These are phyloP conservation scores for Ehretia macrophylla DNA, from an alignment of 257 asterid species.

Conservation along the genomic window DNA sequence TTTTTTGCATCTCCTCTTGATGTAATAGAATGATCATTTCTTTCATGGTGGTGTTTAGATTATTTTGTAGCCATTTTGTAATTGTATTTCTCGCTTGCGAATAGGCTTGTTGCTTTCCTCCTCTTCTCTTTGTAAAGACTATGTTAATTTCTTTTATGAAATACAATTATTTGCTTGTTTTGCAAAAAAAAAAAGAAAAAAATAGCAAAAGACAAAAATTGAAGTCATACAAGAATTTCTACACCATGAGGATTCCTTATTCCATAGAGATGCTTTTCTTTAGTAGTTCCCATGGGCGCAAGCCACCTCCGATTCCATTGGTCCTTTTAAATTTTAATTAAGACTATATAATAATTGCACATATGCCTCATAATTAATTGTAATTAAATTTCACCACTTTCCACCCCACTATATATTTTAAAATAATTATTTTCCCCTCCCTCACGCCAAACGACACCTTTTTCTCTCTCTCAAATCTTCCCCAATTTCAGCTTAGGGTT, in stretches of 20 bases:
- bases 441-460: neutral
- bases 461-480: neutral
- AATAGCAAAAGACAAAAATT: neutral
- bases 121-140: too few species aligned
- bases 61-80: too few species aligned
- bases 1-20: too few species aligned
- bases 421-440: neutral
- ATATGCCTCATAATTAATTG: neutral
- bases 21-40: too few species aligned
- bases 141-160: too few species aligned
- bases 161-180: too few species aligned
- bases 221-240: neutral
- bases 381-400: neutral
- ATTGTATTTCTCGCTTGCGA: too few species aligned
- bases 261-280: too few species aligned
- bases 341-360: neutral
- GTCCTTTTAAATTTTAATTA: neutral
- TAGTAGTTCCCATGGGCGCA: neutral
- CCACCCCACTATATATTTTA: neutral
- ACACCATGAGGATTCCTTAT: too few species aligned
- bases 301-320: constrained; percentile 10
- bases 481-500: neutral
- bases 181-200: too few species aligned
- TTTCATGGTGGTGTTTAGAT: too few species aligned
- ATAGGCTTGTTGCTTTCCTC: too few species aligned